Evolutionary conservation across 768 basidiomycete species (phyloP), one percentile per base, ranked within the genome.

Genomic region (Cantharellus cinnabarinus): DNA sequence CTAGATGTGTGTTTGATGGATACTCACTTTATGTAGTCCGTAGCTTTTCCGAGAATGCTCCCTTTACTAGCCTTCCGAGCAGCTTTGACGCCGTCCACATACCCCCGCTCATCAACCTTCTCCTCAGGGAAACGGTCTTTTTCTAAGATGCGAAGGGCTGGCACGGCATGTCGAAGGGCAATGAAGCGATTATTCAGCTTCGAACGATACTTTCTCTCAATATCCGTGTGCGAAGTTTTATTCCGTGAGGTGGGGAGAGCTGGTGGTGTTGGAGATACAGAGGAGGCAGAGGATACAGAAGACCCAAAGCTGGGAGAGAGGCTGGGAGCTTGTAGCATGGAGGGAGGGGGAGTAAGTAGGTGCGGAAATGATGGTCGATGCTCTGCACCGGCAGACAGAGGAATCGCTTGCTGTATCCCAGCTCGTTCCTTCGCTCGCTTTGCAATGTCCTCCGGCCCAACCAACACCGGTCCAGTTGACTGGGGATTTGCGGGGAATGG

Each of bases 11-110:
- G 20, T 29, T 29, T 29, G 20, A 29, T 29, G 20, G 20, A 39
- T 34, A 66, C 73, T 62, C 61, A 82, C 76, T 73, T 71, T 62
- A 93, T 93, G 67, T 93, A 93, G 68, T 93, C 89, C 5, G 86
- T 85, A 0, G 88, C 88, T 62, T 91, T 93, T 41, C 84, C 87
- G 5, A 93, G 76, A 3, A 93, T 85, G 60, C 87, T 89, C 2
- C 88, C 88, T 67, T 93, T 93, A 70, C 83, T 85, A 68, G 86
- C 86, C 70, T 90, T 93, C 60, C 88, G 76, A 4, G 89, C 89
- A 5, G 89, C 83, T 68, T 85, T 85, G 66, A 93, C 86, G n/a
- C 89, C 89, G 65, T 93, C 89, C 2, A 90, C 83, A 63, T 83
- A 89, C 2, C 89, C 89, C 2, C 87, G 77, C 42, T 82, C 80